Conservation (phyloP, 1,139 yeast species). For the Citeromyces hawaiiensis region DNA sequence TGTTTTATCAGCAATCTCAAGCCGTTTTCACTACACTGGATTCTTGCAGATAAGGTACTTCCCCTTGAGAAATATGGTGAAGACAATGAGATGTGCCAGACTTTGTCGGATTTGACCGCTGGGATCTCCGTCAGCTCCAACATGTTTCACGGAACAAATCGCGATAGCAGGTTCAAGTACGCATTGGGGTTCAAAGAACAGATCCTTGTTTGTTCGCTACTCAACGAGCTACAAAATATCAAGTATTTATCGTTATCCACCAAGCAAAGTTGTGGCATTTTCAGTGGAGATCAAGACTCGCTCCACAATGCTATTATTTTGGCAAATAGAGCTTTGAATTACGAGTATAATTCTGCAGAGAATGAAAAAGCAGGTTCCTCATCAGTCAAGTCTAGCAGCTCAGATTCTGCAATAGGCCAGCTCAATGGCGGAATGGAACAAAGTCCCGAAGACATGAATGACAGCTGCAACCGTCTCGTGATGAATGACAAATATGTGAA, state of each 20-base stretch:
- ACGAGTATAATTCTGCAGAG: conserved; percentile 4
- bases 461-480: not conserved
- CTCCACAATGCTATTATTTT: conserved; percentile 34
- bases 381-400: not conserved
- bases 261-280: conserved; percentile 10
- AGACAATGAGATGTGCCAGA: conserved; percentile 4
- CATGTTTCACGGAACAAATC: conserved; percentile 11
- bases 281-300: conserved; percentile 23
- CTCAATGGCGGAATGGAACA: not conserved
- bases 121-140: conserved; percentile 19
- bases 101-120: conserved; percentile 14
- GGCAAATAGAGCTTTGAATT: conserved; percentile 27
- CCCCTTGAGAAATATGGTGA: conserved; percentile 6
- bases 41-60: conserved; percentile 19
- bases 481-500: conserved; percentile 4
- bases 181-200: conserved; percentile 20
- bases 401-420: not conserved
- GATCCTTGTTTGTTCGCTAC: conserved; percentile 22
- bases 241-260: conserved; percentile 19
- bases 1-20: conserved; percentile 18
- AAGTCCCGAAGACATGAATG: not conserved
- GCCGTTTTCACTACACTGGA: conserved; percentile 26
- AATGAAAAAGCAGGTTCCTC: not conserved
- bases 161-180: conserved; percentile 2
- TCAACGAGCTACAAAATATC: conserved; percentile 27